Evolutionary conservation across 495 filamentous ascomycete species (phyloP).

Genomic region (Terfezia boudieri): DNA sequence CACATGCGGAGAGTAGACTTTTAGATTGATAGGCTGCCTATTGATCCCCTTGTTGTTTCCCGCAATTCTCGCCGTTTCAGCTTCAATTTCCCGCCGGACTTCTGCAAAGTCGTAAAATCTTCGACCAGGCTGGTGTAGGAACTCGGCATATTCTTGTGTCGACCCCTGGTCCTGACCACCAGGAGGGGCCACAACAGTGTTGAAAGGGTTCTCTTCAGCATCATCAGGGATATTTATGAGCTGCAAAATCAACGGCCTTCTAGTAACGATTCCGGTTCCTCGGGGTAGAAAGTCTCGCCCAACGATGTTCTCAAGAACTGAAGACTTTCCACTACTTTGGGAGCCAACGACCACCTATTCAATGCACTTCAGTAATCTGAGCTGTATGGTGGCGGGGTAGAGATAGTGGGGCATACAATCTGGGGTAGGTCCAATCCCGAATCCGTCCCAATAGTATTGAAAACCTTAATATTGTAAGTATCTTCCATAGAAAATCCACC

Average conservation of each 20-base stretch:
- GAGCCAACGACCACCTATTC: constrained; percentile 88
- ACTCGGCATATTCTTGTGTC: constrained; percentile 77
- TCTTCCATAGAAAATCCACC: no score
- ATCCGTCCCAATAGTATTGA: constrained; percentile 98
- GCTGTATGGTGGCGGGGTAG: neutral
- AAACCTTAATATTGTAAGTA: constrained; percentile 26
- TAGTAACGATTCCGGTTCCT: constrained; percentile 89
- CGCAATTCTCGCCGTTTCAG: constrained; percentile 83
- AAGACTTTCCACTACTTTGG: constrained; percentile 98
- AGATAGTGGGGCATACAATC: constrained; percentile 45
- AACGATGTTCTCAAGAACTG: constrained; percentile 96
- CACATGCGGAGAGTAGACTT: constrained; percentile 95
- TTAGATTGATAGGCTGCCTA: constrained; percentile 88
- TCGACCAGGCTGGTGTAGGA: constrained; percentile 76
- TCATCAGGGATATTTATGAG: constrained; percentile 93
- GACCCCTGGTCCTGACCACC: constrained; percentile 22
- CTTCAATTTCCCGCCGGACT: constrained; percentile 94
- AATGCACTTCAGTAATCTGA: constrained; percentile 1
- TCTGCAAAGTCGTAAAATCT: constrained; percentile 78
- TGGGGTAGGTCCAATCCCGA: constrained; percentile 80
- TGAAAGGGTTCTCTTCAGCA: constrained; percentile 41
- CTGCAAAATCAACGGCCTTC: constrained; percentile 83
- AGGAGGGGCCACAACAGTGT: constrained; percentile 34
- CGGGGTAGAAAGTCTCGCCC: constrained; percentile 91
- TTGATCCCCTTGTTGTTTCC: constrained; percentile 98